These are phyloP conservation scores for Candida cerambycidarum DNA, from an alignment of 805 yeast genomes.

Conservation along the genomic window DNA sequence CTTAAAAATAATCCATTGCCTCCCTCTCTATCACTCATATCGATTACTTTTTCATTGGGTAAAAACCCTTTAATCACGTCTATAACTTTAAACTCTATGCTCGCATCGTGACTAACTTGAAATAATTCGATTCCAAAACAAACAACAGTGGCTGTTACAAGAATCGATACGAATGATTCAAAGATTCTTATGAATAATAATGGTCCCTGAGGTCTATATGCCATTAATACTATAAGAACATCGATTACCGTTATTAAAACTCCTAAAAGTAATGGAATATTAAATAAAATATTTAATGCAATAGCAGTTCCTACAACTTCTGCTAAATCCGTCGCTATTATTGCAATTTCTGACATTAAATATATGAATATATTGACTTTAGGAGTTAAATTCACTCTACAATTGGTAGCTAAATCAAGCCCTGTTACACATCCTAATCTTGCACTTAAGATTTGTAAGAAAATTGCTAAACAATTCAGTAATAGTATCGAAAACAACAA, in stretches of 20 bases:
- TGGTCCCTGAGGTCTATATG: constrained; percentile 73
- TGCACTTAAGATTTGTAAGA: constrained; percentile 78
- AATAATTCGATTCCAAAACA: constrained; percentile 78
- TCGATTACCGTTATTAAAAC: constrained; percentile 79
- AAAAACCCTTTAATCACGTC: constrained; percentile 70
- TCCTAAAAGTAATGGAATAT: constrained; percentile 72
- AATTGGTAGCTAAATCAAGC: constrained; percentile 80
- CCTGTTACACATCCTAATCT: constrained; percentile 91
- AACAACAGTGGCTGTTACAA: constrained; percentile 71
- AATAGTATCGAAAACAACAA: constrained; percentile 69
- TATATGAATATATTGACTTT: constrained; percentile 67
- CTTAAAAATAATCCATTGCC: constrained; percentile 68
- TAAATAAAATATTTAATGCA: constrained; percentile 72
- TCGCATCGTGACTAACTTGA: constrained; percentile 54
- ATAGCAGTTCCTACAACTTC: constrained; percentile 95
- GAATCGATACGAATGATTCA: constrained; percentile 68
- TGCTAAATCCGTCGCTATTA: constrained; percentile 89
- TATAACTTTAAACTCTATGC: constrained; percentile 42
- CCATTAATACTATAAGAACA: constrained; percentile 73
- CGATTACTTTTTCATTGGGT: constrained; percentile 48
- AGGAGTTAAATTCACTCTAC: constrained; percentile 66
- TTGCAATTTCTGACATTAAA: constrained; percentile 77
- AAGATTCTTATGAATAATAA: constrained; percentile 73
- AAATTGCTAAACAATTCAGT: constrained; percentile 82
- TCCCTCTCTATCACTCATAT: constrained; percentile 46